Percentiles rank a stretch among this genome's conserved stretches.
These are phyloP conservation scores for Penicillium sp. DNA, from an alignment of 2,329 filamentous ascomycete genomes.

Conservation along the genomic window DNA sequence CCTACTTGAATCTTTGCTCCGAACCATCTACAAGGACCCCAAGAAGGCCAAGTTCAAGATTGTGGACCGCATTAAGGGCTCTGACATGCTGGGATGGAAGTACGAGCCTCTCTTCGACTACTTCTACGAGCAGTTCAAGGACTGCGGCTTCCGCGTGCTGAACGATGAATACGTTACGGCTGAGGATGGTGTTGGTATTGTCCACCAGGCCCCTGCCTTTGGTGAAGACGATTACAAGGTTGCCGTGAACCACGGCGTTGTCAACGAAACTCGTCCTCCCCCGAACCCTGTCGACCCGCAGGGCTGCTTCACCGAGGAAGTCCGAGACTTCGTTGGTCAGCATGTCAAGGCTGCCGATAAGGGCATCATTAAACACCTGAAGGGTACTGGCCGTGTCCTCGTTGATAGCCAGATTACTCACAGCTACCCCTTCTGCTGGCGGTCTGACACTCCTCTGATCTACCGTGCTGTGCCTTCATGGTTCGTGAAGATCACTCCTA, in stretches of 20 bases:
- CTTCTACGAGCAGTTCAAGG: conserved; percentile 85
- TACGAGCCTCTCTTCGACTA: conserved; percentile 89
- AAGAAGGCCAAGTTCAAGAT: conserved; percentile 94
- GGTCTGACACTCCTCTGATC: conserved; percentile 92
- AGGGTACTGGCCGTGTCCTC: conserved; percentile 70
- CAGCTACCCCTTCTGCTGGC: conserved; percentile 89
- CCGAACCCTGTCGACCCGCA: conserved; percentile 87
- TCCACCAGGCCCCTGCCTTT: conserved; percentile 89
- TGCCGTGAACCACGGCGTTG: conserved; percentile 71
- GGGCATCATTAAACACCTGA: conserved; percentile 85
- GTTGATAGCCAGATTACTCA: conserved; percentile 86
- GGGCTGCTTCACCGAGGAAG: conserved; percentile 73
- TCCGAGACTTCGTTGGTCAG: conserved; percentile 78
- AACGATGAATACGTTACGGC: conserved; percentile 84
- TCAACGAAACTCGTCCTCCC: conserved; percentile 73
- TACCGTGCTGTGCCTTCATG: conserved; percentile 89
- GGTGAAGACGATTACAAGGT: conserved; percentile 95
- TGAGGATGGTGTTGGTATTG: conserved; percentile 88
- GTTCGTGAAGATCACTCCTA: conserved; percentile 85
- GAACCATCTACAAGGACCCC: conserved; percentile 85
- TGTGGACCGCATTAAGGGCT: conserved; percentile 74
- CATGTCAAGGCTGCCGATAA: conserved; percentile 93
- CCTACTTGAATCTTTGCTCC: conserved; percentile 75
- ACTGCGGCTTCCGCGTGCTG: conserved; percentile 75
- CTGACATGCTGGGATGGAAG: conserved; percentile 81